Percentiles rank a stretch among this genome's conserved stretches.
These are phyloP conservation scores for Euphorbia tirucalli DNA, from an alignment of 345 rosid species.

Conservation along the genomic window DNA sequence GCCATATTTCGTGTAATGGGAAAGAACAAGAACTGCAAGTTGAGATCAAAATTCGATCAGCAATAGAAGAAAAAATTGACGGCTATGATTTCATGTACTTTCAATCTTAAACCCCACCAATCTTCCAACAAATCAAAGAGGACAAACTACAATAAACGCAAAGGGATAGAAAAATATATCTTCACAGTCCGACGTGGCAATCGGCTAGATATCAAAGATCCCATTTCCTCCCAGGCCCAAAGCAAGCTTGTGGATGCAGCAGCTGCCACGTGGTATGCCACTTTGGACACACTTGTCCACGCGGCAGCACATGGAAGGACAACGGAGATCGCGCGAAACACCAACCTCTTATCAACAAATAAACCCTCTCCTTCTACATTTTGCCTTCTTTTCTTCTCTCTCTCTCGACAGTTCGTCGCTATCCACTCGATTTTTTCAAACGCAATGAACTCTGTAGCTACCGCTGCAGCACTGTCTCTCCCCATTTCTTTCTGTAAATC, in stretches of 20 bases:
- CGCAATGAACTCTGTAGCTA: conserved; percentile 78
- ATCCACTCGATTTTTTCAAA: conserved; percentile 11
- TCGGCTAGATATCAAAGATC: conserved; percentile 55
- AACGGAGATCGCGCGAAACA: conserved; percentile 61
- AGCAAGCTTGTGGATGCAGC: conserved; percentile 50
- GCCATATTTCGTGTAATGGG: no score
- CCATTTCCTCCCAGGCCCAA: no score
- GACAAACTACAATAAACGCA: neutral
- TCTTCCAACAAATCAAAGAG: neutral
- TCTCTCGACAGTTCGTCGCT: no score
- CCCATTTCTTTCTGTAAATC: conserved; percentile 64
- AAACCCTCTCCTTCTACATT: conserved; percentile 11
- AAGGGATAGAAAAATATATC: conserved; percentile 44
- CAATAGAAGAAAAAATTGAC: no score
- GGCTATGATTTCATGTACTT: no score
- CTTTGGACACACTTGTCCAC: conserved; percentile 38
- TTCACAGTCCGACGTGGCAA: conserved; percentile 66
- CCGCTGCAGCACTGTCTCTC: conserved; percentile 65
- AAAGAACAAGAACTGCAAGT: no score
- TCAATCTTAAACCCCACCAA: neutral
- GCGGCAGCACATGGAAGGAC: conserved; percentile 65
- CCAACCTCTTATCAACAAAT: conserved; percentile 72
- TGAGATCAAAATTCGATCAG: no score
- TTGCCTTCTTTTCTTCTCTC: conserved; percentile 2
- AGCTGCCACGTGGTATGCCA: conserved; percentile 47